Base-by-base conservation (phyloP, 2,329 filamentous ascomycete species). In the Xylaria multiplex region DNA sequence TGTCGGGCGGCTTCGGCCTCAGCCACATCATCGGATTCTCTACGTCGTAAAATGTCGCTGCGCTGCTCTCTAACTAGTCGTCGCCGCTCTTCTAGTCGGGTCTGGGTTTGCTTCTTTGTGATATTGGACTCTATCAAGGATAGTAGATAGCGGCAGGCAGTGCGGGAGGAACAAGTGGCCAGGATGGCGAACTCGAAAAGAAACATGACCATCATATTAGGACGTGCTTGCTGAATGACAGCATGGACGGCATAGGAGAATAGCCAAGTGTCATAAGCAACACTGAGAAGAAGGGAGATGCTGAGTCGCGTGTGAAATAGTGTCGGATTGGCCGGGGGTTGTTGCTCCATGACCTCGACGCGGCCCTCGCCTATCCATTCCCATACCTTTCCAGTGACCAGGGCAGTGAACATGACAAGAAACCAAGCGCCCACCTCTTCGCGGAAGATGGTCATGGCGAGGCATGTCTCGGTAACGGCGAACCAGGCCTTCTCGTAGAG, bases 201-300 rank as follows among this genome's bases (percentile, higher is more conserved):
- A 75, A 99, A 99, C 93, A 99, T 98, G 69, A 99, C 93, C 93
- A 98, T 99, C 92, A 99, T 98, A 65, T 96, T 96, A 0, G 95
- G 93, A n/a, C 91, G 86, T 2, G 95, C 93, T 76, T 96, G 90
- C 64, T 92, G 89, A 56, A 97, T 89, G 37, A 98, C 94, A 0
- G 91, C 93, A 32, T 89, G 87, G 67, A 97, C 85, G 65, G 91
- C 90, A 78, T 97, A 97, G 55, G 85, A 86, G 70, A 97, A 88
- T 80, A 99, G 89, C 77, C 86, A 90, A 27, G 89, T 77, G 76
- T 97, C 91, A 80, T 97, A 97, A 16, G 88, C 72, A 65, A 97
- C 85, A 69, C 94, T 95, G 59, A 97, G 79, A 1, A 91, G 75
- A 53, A 99, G 84, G 49, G 94, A 97, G 56, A 91, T 81, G 69